phyloP scores from a whole-genome alignment of 2,329 filamentous ascomycete species.

The Fusarium temperatum region DNA sequence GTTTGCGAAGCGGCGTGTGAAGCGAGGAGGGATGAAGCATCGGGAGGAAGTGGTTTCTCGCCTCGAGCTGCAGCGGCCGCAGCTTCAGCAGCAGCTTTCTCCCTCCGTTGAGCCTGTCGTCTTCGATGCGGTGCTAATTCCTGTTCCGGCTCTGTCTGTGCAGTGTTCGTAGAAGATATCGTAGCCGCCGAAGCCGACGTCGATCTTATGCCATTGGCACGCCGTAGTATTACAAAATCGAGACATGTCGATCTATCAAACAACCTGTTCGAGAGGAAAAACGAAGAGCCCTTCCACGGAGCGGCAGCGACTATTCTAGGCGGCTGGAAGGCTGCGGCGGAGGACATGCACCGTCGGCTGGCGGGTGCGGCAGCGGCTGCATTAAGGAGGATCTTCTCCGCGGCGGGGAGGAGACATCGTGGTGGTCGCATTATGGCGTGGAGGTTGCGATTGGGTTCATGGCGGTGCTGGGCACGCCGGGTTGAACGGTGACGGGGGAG shows the following conservation, averaged over 20 bases:
- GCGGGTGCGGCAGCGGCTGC: slow-evolving; percentile 32
- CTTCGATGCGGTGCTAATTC: slow-evolving; percentile 48
- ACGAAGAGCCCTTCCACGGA: slow-evolving; percentile 34
- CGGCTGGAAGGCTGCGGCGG: slow-evolving; percentile 38
- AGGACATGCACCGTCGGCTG: slow-evolving; percentile 45
- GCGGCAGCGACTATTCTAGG: slow-evolving; percentile 34
- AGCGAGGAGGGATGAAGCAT: slow-evolving; percentile 66
- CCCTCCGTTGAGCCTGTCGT: slow-evolving; percentile 44
- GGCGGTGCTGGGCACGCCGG: slow-evolving; percentile 25
- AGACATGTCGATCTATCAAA: slow-evolving; percentile 51
- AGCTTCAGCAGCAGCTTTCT: slow-evolving; percentile 35
- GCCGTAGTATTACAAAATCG: slow-evolving; percentile 45
- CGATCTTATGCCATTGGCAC: slow-evolving; percentile 43
- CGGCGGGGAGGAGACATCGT: slow-evolving; percentile 44
- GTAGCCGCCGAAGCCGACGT: slow-evolving; percentile 36
- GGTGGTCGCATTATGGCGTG: slow-evolving; percentile 48
- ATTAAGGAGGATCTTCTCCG: slow-evolving; percentile 43
- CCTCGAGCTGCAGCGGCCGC: slow-evolving; percentile 26
- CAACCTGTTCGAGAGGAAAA: slow-evolving; percentile 50
- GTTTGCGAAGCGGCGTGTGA: slow-evolving; percentile 60
- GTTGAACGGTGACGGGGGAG: slow-evolving; percentile 7
- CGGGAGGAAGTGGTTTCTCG: slow-evolving; percentile 52
- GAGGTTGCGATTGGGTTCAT: slow-evolving; percentile 43
- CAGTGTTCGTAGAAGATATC: slow-evolving; percentile 25
- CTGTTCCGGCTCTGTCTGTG: slow-evolving; percentile 26